A percentile compares a stretch with the other conserved stretches of the same genome.
Evolutionary conservation across 257 asterid genomes (phyloP).

Genomic region (Ilex aquifolium): DNA sequence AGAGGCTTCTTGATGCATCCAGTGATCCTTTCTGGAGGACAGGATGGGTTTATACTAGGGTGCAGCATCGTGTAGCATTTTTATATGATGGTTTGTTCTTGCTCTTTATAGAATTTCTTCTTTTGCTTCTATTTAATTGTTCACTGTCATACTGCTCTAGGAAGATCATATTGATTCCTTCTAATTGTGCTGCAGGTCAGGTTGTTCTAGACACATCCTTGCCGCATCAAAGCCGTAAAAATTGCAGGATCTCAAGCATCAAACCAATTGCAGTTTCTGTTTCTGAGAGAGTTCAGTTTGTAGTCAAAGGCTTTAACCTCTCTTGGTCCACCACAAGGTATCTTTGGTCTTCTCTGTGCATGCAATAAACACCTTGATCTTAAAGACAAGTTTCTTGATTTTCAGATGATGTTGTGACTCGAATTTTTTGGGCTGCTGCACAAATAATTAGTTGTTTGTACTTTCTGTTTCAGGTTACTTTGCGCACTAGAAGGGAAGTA

Average conservation of each 20-base stretch:
- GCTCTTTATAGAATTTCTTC: constrained; percentile 9
- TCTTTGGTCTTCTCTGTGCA: constrained; percentile 6
- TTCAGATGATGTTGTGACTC: too few relatives aligned
- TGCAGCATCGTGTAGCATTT: constrained; percentile 58
- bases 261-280: constrained; percentile 79
- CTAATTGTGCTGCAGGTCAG: constrained; percentile 47
- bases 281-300: constrained; percentile 62
- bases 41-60: constrained; percentile 86
- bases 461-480: constrained; percentile 41
- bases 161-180: not conserved
- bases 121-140: not conserved
- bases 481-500: constrained; percentile 72
- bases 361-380: constrained; percentile 7
- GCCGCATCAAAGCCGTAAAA: constrained; percentile 30
- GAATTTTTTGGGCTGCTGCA: too few relatives aligned
- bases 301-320: constrained; percentile 65
- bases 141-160: not conserved
- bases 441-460: not conserved
- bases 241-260: constrained; percentile 61
- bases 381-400: constrained; percentile 10
- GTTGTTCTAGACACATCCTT: constrained; percentile 64
- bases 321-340: constrained; percentile 73
- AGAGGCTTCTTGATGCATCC: constrained; percentile 66
- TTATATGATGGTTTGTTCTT: constrained; percentile 55
- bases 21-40: constrained; percentile 73